Conservation (phyloP, 192 early-diverging fungal species). For the Thamnidium elegans region DNA sequence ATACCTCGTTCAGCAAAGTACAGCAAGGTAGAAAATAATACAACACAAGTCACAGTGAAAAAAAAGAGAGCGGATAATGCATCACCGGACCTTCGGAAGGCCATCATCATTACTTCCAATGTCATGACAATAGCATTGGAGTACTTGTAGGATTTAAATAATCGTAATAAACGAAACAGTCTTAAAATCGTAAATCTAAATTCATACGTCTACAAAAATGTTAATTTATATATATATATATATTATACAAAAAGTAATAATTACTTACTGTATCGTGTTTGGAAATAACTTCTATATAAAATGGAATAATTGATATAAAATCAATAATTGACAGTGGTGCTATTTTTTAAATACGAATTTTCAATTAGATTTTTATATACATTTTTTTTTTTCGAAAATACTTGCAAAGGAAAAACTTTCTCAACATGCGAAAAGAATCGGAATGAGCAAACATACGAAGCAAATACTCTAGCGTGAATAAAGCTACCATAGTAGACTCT, state of each 20-base stretch:
- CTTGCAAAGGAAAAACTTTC: constrained; percentile 50
- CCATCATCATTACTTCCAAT: constrained; percentile 81
- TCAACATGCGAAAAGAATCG: constrained; percentile 61
- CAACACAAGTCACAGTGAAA: constrained; percentile 67
- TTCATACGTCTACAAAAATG: constrained; percentile 52
- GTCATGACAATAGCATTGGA: constrained; percentile 78
- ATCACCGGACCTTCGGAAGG: constrained; percentile 71
- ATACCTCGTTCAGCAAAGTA: constrained; percentile 82
- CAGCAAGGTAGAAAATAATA: constrained; percentile 71
- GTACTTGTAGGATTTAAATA: constrained; percentile 82
- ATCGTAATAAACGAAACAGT: constrained; percentile 69
- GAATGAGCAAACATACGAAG: constrained; percentile 70
- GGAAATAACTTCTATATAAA: constrained; percentile 71
- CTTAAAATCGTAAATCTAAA: constrained; percentile 83
- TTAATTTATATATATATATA: background rate
- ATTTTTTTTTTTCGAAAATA: background rate
- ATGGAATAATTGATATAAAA: constrained; percentile 74
- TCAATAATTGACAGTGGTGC: constrained; percentile 70
- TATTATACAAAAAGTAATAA: background rate
- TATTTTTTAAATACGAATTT: constrained; percentile 24
- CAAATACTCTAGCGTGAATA: constrained; percentile 75
- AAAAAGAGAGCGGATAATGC: constrained; percentile 71
- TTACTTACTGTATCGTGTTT: constrained; percentile 58
- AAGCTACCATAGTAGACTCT: constrained; percentile 50
- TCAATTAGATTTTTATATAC: background rate